Evolutionary conservation across 1,284 basidiomycete species (phyloP).

Genomic region (Ustilago shanxiensis): DNA sequence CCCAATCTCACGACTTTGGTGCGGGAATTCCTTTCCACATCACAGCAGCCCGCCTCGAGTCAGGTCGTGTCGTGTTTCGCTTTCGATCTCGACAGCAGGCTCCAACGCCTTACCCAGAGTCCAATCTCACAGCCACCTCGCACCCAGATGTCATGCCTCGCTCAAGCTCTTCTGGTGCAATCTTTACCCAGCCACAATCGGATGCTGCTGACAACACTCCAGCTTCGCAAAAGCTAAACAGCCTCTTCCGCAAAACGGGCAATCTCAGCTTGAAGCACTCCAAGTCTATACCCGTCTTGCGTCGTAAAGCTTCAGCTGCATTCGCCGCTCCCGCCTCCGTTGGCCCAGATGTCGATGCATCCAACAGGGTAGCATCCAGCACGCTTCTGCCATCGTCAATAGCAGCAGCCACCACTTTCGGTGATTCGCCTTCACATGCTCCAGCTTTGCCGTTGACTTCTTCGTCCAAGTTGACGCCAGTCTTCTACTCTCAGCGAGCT

Average conservation of each 20-base stretch:
- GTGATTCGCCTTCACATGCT: neutral
- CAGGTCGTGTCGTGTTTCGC: conserved; percentile 53
- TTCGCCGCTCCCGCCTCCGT: conserved; percentile 10
- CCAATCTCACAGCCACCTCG: too few species aligned
- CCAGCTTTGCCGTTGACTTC: conserved; percentile 18
- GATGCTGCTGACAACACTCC: conserved; percentile 9
- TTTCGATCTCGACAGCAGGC: conserved; percentile 53
- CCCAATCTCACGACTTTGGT: conserved; percentile 47
- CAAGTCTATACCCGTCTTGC: conserved; percentile 52
- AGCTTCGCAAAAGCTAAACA: conserved; percentile 11
- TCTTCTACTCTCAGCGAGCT: conserved; percentile 4
- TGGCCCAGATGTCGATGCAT: conserved; percentile 4
- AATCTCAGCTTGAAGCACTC: conserved; percentile 51
- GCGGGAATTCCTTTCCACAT: conserved; percentile 55
- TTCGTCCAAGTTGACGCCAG: conserved; percentile 11
- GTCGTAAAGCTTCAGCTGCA: conserved; percentile 40
- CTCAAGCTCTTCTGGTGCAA: conserved; percentile 46
- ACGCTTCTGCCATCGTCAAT: neutral
- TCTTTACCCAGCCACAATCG: conserved; percentile 17
- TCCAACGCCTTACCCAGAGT: too few species aligned
- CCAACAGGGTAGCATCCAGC: neutral
- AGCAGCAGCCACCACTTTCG: neutral
- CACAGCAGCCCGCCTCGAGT: conserved; percentile 47
- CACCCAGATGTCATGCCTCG: conserved; percentile 39
- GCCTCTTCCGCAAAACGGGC: conserved; percentile 46